A percentile compares a stretch with the other conserved stretches of the same genome.
Conservation (phyloP, 1,284 basidiomycete genomes). For the Rugosomyces carneus region DNA sequence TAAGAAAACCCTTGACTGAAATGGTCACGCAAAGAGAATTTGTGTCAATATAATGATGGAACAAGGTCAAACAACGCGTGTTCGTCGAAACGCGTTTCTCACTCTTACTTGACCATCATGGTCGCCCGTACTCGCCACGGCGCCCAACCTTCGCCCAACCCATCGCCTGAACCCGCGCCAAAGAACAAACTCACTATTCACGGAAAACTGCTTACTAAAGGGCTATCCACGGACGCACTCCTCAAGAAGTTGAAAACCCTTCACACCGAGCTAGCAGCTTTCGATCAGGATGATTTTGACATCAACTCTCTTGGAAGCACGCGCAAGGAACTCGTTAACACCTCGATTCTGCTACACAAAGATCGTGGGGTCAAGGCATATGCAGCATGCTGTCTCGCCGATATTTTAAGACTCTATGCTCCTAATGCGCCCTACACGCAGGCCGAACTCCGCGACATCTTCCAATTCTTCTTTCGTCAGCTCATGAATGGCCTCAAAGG, state of each 20-base stretch:
- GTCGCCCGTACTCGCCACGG: slow-evolving; percentile 65
- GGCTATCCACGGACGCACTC: slow-evolving; percentile 66
- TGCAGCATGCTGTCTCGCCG: slow-evolving; percentile 90
- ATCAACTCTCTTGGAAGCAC: slow-evolving; percentile 61
- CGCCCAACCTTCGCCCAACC: slow-evolving; percentile 25
- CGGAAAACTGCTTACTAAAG: slow-evolving; percentile 73
- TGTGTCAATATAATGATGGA: slow-evolving; percentile 10
- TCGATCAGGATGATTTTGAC: slow-evolving; percentile 89
- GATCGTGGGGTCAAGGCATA: slow-evolving; percentile 93
- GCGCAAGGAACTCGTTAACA: slow-evolving; percentile 76
- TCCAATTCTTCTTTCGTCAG: slow-evolving; percentile 90
- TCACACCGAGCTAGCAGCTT: slow-evolving; percentile 73
- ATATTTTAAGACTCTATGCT: slow-evolving; percentile 89
- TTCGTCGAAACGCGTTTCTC: slow-evolving; percentile 14
- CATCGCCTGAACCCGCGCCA: slow-evolving; percentile 25
- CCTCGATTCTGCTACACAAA: slow-evolving; percentile 84
- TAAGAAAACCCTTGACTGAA: slow-evolving; percentile 16
- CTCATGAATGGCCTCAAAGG: slow-evolving; percentile 71
- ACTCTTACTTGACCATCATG: slow-evolving; percentile 36
- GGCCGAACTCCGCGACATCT: slow-evolving; percentile 86
- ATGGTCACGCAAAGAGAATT: not conserved
- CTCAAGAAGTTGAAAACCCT: slow-evolving; percentile 82
- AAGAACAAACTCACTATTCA: slow-evolving; percentile 68
- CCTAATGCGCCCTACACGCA: slow-evolving; percentile 95
- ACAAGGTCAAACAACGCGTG: slow-evolving; percentile 40